Evolutionary conservation across 2,329 filamentous ascomycete species (phyloP).

Genomic region (Spiromastix sp.): DNA sequence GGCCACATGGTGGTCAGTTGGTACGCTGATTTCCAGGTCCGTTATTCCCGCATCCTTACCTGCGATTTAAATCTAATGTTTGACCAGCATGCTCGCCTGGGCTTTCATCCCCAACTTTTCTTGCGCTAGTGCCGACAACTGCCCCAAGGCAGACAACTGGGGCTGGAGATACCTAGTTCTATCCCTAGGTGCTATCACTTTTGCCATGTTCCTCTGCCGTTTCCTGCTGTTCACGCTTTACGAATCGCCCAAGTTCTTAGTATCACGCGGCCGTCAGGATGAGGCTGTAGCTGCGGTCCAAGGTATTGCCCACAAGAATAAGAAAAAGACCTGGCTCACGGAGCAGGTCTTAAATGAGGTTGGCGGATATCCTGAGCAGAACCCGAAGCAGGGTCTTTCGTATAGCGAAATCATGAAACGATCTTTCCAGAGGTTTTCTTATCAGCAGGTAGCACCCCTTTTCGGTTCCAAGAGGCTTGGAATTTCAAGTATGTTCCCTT

Average conservation of each 20-base stretch:
- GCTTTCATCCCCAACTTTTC: constrained; percentile 62
- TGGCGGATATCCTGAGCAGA: constrained; percentile 35
- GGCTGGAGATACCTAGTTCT: constrained; percentile 69
- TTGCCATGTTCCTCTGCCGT: constrained; percentile 66
- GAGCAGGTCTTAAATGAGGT: constrained; percentile 53
- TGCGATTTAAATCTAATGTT: background rate
- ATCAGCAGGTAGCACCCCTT: constrained; percentile 56
- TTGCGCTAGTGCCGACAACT: constrained; percentile 29
- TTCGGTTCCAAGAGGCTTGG: constrained; percentile 40
- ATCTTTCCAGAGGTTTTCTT: constrained; percentile 57
- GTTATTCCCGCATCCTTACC: constrained; percentile 5
- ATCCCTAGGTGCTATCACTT: constrained; percentile 60
- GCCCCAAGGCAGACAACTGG: constrained; percentile 45
- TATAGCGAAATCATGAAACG: constrained; percentile 43
- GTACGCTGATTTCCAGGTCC: constrained; percentile 56
- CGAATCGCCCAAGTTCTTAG: constrained; percentile 76
- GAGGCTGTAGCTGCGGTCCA: constrained; percentile 75
- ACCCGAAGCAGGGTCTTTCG: constrained; percentile 30
- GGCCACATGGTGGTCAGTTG: constrained; percentile 81
- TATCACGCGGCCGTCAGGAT: constrained; percentile 63
- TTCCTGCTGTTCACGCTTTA: constrained; percentile 74
- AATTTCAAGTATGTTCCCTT: constrained; percentile 31
- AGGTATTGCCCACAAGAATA: constrained; percentile 64
- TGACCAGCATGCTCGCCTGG: constrained; percentile 51
- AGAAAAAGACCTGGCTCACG: constrained; percentile 61